Base-by-base conservation (phyloP, 2,329 filamentous ascomycete species). In the Paecilomyces niveus region DNA sequence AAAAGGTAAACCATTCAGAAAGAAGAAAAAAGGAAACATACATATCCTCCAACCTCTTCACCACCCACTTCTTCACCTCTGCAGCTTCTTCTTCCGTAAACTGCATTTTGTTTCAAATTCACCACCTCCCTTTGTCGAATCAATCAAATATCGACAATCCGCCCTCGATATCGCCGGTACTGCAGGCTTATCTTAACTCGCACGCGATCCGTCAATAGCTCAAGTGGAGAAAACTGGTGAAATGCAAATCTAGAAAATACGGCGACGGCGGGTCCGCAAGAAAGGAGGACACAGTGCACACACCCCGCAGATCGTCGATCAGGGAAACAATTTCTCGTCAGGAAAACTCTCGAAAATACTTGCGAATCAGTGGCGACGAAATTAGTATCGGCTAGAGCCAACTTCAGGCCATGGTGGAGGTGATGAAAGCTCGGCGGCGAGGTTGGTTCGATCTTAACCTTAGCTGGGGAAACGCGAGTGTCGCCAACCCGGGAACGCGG, bases 1-100 rank as follows among this genome's bases (percentile, higher is more conserved):
- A 35, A 13, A 22, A 49, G 15, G 21, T 15, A 29, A 54, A 13
- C 7, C 22, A 54, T 22, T 13, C 49, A 29, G 4, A 5, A 29
- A 29, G 31, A 54, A 18, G 24, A 54, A 57, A 11, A 51, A 53
- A 29, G 26, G 26, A 55, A 54, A 70, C 79, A 67, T 75, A 83
- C 81, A 83, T 83, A 58, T 80, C 79, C 67, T 85, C 83, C 54
- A 86, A 72, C 64, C 81, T 81, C 67, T 79, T 81, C 49, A 84
- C 78, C 57, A 85, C 76, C 83, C 83, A 86, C 58, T 70, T 72
- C 74, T 85, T 85, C 65, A 86, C 78, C 45, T 77, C 74, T 15
- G 70, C 72, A 18, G 78, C 76, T 63, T 85, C 78, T 22, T 74
- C 74, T 18, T 85, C 83, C 51, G 78, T 76, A 59, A 86, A 77